phyloP scores from a whole-genome alignment of 495 filamentous ascomycete genomes.

The Rusavskia elegans region DNA sequence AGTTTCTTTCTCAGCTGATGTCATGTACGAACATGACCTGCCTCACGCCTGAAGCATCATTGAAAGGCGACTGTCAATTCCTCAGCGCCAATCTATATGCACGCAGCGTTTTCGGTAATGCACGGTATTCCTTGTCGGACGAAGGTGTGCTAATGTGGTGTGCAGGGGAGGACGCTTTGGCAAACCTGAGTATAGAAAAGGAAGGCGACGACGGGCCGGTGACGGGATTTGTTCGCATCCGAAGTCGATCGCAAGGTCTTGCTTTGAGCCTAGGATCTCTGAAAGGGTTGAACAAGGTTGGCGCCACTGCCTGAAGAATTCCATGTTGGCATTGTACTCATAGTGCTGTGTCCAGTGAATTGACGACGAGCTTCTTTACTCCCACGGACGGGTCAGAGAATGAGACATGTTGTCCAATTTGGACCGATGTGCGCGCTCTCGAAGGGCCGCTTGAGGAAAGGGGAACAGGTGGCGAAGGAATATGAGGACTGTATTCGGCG shows the following conservation, averaged over 20 bases:
- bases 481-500: too few species aligned
- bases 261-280: constrained; percentile 86
- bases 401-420: too few species aligned
- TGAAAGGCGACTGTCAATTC: constrained; percentile 97
- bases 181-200: constrained; percentile 96
- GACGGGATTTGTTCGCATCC: constrained; percentile 97
- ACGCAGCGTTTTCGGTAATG: constrained; percentile 94
- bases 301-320: constrained; percentile 29
- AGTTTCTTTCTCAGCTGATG: constrained; percentile 92
- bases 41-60: constrained; percentile 85
- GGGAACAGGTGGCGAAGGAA: too few species aligned
- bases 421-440: too few species aligned
- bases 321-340: too few species aligned
- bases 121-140: background rate
- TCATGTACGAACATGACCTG: constrained; percentile 97
- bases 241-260: constrained; percentile 90
- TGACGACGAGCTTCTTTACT: too few species aligned
- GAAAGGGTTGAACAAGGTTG: constrained; percentile 84
- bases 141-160: constrained; percentile 1
- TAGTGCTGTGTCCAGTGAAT: too few species aligned
- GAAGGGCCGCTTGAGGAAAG: too few species aligned
- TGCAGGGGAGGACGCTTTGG: constrained; percentile 92
- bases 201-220: constrained; percentile 90
- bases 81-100: constrained; percentile 95
- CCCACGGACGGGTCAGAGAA: too few species aligned